phyloP scores from a whole-genome alignment of 2,329 filamentous ascomycete genomes.

The Alternaria alternata region DNA sequence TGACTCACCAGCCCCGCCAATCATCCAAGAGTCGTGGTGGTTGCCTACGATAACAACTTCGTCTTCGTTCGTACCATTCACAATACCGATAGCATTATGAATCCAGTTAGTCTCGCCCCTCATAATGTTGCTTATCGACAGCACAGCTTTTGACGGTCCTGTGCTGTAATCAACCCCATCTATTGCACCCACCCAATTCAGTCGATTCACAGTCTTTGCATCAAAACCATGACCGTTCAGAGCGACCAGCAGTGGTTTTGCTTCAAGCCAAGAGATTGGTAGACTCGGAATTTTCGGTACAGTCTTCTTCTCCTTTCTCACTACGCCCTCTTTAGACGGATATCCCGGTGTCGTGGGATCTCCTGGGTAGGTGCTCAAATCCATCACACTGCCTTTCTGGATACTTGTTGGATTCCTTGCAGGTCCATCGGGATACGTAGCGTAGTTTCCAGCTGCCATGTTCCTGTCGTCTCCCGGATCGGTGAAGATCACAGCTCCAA shows the following conservation, averaged over 20 bases:
- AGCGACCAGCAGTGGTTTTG: constrained; percentile 79
- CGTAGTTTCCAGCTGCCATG: constrained; percentile 45
- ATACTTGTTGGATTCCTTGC: constrained; percentile 53
- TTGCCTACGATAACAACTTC: constrained; percentile 64
- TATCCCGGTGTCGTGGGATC: constrained; percentile 64
- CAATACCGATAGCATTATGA: constrained; percentile 75
- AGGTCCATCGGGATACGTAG: constrained; percentile 22
- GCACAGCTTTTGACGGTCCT: constrained; percentile 56
- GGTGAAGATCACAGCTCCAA: constrained; percentile 55
- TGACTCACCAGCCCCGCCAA: constrained; percentile 54
- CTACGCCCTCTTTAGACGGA: constrained; percentile 81
- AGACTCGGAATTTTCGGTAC: constrained; percentile 84
- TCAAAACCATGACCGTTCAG: constrained; percentile 81
- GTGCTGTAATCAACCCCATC: constrained; percentile 42
- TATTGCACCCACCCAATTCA: constrained; percentile 44
- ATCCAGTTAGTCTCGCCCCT: constrained; percentile 78
- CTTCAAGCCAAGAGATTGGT: constrained; percentile 84
- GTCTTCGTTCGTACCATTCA: constrained; percentile 68
- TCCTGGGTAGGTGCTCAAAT: constrained; percentile 65
- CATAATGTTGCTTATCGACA: constrained; percentile 69
- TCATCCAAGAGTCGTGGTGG: constrained; percentile 63
- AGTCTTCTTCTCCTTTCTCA: constrained; percentile 64
- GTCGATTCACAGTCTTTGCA: constrained; percentile 46
- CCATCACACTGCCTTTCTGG: constrained; percentile 61
- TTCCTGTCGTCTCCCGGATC: constrained; percentile 54